Base-by-base conservation (phyloP, 2,329 filamentous ascomycete genomes). In the Fusarium albidum region DNA sequence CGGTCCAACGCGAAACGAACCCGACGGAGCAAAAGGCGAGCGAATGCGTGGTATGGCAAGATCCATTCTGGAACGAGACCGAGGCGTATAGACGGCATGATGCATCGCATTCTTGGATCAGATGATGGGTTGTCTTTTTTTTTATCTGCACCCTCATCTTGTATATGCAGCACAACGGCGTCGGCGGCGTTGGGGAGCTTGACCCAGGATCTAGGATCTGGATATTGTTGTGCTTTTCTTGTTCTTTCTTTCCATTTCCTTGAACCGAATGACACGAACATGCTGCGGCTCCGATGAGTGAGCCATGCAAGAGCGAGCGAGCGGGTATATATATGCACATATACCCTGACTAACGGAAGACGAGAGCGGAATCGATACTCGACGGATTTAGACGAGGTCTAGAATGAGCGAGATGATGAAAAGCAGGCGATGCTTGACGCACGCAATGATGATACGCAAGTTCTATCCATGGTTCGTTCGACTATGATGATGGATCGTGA, bases 81-180 rank as follows among this genome's bases (percentile, higher is more conserved):
- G 35, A 38, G 44, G 48, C 48, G 33, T 50, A 61, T 47, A 54
- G 52, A 57, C 27, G 48, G 45, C 52, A 53, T 42, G 28, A 45
- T 47, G 43, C 38, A 56, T 48, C 34, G 38, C 53, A 45, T 48
- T 47, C 49, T 28, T 42, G 26, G 18, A 40, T 31, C 39, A 48
- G 46, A 28, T 25, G 13, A 50, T 25, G 25, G 31, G 38, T 33
- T 39, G 25, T 32, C 27, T 45, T 43, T 33, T 39, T 17, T 32
- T 32, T 45, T 43, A 26, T 35, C 12, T 11, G 29, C 26, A 21
- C 40, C 29, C 49, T 41, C 43, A 49, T 48, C 48, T 51, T 61
- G 43, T 54, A 65, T 52, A 48, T 57, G 44, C 50, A 64, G 7
- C 51, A 54, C 41, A 51, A 63, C 40, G 63, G 63, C 49, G 63